Base-by-base conservation (phyloP, 768 basidiomycete species). In the Amanita inopinata region DNA sequence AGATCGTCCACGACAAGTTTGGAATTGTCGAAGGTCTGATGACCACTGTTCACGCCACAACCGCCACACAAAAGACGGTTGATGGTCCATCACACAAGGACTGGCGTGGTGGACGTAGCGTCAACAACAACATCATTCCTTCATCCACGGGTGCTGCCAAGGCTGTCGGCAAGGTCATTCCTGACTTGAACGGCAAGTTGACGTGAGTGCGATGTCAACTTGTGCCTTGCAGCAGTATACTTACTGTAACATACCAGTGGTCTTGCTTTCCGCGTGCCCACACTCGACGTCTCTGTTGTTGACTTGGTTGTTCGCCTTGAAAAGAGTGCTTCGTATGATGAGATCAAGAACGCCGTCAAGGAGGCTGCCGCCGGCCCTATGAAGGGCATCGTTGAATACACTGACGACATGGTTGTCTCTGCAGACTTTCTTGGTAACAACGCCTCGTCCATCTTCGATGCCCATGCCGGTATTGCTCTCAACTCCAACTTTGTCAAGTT, bases 141-240 rank as follows among this genome's bases (percentile, higher is more conserved):
- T 91, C 90, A 11, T 90, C 89, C 49, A 93, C 92, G 49, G 91
- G 91, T 65, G 92, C 91, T 50, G 92, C 92, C 60, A 94, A 94
- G 77, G 89, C 89, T 48, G 88, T 91, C 56, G 88, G 88, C 51
- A 90, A 91, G 70, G 89, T 94, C 64, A 93, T 94, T 60, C 92
- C 91, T 39, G 60, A 60, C 32, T 73, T 96, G 53, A 91, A 93
- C 66, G 90, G 89, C 67, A 94, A 92, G 70, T 79, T 94, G 56
- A 94, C 89, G 81, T 84, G 54, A 51, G 78, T 66, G 8, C 18
- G 14, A 35, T 4, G 49, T 14, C 10, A 18, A 4, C 9, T 11
- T 28, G 18, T 14, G 7, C 20, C 11, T 2, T 15, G 8, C 14
- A 15, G 27, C 20, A 39, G 40, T 25, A 44, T 23, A 27, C 18